Percentiles rank a stretch among this genome's conserved stretches.
Evolutionary conservation across 1,139 yeast species (phyloP).

Genomic region (Hyphopichia fennica): DNA sequence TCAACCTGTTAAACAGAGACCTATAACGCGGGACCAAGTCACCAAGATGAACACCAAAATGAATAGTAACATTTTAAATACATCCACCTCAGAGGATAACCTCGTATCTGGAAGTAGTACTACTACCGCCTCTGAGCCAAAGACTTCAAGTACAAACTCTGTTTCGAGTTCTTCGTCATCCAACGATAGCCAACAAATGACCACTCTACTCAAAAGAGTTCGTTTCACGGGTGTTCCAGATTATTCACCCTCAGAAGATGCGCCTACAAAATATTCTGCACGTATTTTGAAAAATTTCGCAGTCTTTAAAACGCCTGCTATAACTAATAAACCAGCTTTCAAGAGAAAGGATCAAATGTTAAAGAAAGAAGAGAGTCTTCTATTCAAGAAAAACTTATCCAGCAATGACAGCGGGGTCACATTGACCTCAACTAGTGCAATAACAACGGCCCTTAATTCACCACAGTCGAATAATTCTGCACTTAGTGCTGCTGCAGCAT

Average conservation of each 20-base stretch:
- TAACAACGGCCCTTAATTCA: background rate
- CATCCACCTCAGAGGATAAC: slow-evolving; percentile 5
- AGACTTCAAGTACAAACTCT: background rate
- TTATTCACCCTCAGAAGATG: slow-evolving; percentile 55
- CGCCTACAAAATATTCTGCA: slow-evolving; percentile 49
- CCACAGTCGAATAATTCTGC: background rate
- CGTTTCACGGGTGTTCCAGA: slow-evolving; percentile 55
- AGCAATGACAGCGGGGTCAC: background rate
- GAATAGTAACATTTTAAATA: slow-evolving; percentile 18
- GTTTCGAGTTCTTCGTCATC: slow-evolving; percentile 7
- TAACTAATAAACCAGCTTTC: slow-evolving; percentile 20
- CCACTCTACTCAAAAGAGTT: slow-evolving; percentile 37
- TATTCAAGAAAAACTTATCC: slow-evolving; percentile 27
- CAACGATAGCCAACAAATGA: background rate
- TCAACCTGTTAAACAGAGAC: background rate
- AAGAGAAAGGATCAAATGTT: slow-evolving; percentile 45
- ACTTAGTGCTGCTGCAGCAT: slow-evolving; percentile 3
- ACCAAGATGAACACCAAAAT: slow-evolving; percentile 34
- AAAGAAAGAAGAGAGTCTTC: slow-evolving; percentile 53
- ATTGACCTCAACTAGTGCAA: background rate
- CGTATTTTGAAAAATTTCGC: slow-evolving; percentile 50
- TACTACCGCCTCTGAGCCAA: background rate
- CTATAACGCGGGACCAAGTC: slow-evolving; percentile 27
- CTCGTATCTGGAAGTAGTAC: background rate
- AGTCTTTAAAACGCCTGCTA: slow-evolving; percentile 29